phyloP scores from a whole-genome alignment of 1,284 basidiomycete genomes.

The Fomitiporia mediterranea region DNA sequence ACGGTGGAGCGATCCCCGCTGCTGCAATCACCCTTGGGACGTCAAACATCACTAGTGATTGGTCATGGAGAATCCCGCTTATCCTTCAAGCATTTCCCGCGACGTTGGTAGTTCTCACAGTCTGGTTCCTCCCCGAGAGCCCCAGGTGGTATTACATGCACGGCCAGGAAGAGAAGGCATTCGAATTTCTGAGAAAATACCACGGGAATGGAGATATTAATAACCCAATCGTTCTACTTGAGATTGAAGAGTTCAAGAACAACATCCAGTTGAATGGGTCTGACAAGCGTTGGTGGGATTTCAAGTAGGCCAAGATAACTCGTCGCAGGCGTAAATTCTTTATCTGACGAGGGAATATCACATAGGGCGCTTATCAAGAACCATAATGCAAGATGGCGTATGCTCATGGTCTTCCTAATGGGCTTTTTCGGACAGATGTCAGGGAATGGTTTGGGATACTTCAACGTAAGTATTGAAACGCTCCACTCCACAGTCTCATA shows the following conservation, averaged over 20 bases:
- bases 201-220: constrained; percentile 27
- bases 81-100: constrained; percentile 23
- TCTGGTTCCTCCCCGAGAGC: constrained; percentile 24
- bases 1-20: constrained; percentile 30
- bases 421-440: constrained; percentile 27
- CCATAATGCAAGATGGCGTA: constrained; percentile 24
- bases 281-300: constrained; percentile 46
- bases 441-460: constrained; percentile 20
- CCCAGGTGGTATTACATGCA: constrained; percentile 28
- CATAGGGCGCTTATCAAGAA: constrained; percentile 21
- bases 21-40: constrained; percentile 32
- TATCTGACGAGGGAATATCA: neutral
- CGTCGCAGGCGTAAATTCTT: constrained; percentile 19
- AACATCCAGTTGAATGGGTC: constrained; percentile 37
- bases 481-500: neutral
- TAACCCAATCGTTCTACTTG: constrained; percentile 31
- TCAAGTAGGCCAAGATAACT: constrained; percentile 21
- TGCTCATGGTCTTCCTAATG: constrained; percentile 28
- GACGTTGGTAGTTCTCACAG: constrained; percentile 20
- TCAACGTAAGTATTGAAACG: constrained; percentile 7
- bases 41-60: constrained; percentile 26
- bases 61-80: constrained; percentile 25
- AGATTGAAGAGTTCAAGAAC: constrained; percentile 42
- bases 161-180: constrained; percentile 26
- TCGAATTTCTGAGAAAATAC: constrained; percentile 27